phyloP scores from a whole-genome alignment of 148 eudicot species.

The Silene conica region DNA sequence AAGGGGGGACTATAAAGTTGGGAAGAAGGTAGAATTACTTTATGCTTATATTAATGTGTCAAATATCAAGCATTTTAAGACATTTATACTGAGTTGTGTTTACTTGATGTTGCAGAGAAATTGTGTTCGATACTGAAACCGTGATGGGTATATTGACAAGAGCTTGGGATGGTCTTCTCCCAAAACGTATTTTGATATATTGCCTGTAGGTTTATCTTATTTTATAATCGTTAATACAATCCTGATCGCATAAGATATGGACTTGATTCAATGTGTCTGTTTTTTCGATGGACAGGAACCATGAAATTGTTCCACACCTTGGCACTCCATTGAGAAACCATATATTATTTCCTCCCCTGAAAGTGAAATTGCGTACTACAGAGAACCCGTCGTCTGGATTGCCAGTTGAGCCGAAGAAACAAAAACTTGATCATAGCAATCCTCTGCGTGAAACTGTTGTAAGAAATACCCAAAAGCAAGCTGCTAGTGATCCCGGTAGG shows the following conservation, averaged over 20 bases:
- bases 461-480: slow-evolving; percentile 17
- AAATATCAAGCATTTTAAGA: background rate
- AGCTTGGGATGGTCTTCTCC: slow-evolving; percentile 78
- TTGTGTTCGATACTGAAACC: slow-evolving; percentile 33
- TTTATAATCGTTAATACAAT: background rate
- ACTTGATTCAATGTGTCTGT: slow-evolving; percentile 12
- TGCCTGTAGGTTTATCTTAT: slow-evolving; percentile 50
- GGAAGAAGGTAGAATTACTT: background rate
- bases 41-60: background rate
- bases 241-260: background rate
- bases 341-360: slow-evolving; percentile 41
- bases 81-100: slow-evolving; percentile 7
- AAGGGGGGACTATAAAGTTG: background rate
- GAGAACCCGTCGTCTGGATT: slow-evolving; percentile 8
- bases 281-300: slow-evolving; percentile 49
- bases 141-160: slow-evolving; percentile 37
- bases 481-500: slow-evolving; percentile 12
- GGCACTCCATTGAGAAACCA: slow-evolving; percentile 71
- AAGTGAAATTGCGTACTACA: slow-evolving; percentile 18
- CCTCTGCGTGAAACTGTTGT: slow-evolving; percentile 16
- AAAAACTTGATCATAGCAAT: slow-evolving; percentile 7
- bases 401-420: slow-evolving; percentile 18
- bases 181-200: slow-evolving; percentile 62
- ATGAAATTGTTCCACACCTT: slow-evolving; percentile 44
- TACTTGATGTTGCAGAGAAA: slow-evolving; percentile 34